These are phyloP conservation scores for Stipa capillata DNA, from an alignment of 176 grass and related monocot genomes.

Conservation along the genomic window DNA sequence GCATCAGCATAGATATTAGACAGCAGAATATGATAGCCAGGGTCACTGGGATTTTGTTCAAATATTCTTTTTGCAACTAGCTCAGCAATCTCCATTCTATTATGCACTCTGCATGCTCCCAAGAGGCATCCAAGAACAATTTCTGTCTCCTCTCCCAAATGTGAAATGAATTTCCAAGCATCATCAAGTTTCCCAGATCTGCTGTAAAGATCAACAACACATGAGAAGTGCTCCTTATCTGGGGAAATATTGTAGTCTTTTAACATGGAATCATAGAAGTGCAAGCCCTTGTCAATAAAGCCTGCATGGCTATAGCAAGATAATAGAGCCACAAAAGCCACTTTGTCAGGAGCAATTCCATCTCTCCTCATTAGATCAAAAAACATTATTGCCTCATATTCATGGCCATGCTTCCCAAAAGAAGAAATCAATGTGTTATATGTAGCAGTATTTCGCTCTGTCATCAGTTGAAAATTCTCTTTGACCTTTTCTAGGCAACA, in stretches of 20 bases:
- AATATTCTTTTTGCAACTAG: slow-evolving; percentile 41
- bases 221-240: slow-evolving; percentile 58
- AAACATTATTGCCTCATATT: slow-evolving; percentile 34
- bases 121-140: slow-evolving; percentile 56
- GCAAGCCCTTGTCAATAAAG: slow-evolving; percentile 44
- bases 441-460: slow-evolving; percentile 35
- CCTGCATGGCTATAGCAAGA: slow-evolving; percentile 61
- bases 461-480: slow-evolving; percentile 23
- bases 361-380: slow-evolving; percentile 42
- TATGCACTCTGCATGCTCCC: slow-evolving; percentile 56
- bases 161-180: slow-evolving; percentile 54
- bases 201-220: slow-evolving; percentile 60
- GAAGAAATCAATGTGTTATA: slow-evolving; percentile 69
- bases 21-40: slow-evolving; percentile 64
- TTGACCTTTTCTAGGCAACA: slow-evolving; percentile 41
- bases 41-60: slow-evolving; percentile 42
- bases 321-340: slow-evolving; percentile 70
- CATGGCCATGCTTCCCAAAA: slow-evolving; percentile 46
- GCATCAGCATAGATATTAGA: slow-evolving; percentile 67
- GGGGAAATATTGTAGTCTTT: slow-evolving; percentile 45
- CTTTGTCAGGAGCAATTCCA: slow-evolving; percentile 45
- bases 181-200: slow-evolving; percentile 56
- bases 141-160: slow-evolving; percentile 30
- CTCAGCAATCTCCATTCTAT: slow-evolving; percentile 67
- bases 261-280: slow-evolving; percentile 53